A percentile compares a stretch with the other conserved stretches of the same genome.
phyloP scores from a whole-genome alignment of 2,329 filamentous ascomycete genomes.

The Colletotrichum tropicale region DNA sequence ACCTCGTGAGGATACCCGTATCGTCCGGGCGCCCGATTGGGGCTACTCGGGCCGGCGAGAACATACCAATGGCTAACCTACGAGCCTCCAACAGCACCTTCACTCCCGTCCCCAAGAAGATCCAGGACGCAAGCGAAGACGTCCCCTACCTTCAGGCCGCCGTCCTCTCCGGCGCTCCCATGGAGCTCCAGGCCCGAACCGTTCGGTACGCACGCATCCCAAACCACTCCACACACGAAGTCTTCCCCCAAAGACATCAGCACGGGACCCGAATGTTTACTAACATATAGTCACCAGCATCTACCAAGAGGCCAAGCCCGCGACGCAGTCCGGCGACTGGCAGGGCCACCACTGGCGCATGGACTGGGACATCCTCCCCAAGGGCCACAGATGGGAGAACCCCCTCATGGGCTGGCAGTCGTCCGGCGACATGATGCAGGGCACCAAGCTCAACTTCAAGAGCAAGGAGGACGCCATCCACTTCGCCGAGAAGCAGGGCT shows the following conservation, averaged over 20 bases:
- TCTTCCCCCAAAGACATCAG: background rate
- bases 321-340: slow-evolving; percentile 93
- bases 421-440: slow-evolving; percentile 93
- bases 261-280: background rate
- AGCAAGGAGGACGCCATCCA: slow-evolving; percentile 91
- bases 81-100: slow-evolving; percentile 67
- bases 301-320: slow-evolving; percentile 89
- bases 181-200: slow-evolving; percentile 90
- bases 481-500: slow-evolving; percentile 98
- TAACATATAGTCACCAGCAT: slow-evolving; percentile 64
- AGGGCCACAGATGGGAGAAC: slow-evolving; percentile 98
- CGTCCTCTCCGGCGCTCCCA: slow-evolving; percentile 87
- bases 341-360: slow-evolving; percentile 88
- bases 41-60: background rate
- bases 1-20: slow-evolving; percentile 73
- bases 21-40: background rate
- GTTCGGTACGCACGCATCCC: slow-evolving; percentile 71
- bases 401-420: slow-evolving; percentile 99
- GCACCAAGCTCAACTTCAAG: slow-evolving; percentile 88
- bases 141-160: slow-evolving; percentile 78
- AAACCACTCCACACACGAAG: background rate
- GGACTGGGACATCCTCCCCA: slow-evolving; percentile 95
- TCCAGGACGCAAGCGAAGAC: slow-evolving; percentile 91
- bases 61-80: slow-evolving; percentile 1
- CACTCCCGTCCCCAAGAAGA: slow-evolving; percentile 85